Evolutionary conservation across 176 grass and related monocot genomes (phyloP).

Genomic region (Eleusine coracana): DNA sequence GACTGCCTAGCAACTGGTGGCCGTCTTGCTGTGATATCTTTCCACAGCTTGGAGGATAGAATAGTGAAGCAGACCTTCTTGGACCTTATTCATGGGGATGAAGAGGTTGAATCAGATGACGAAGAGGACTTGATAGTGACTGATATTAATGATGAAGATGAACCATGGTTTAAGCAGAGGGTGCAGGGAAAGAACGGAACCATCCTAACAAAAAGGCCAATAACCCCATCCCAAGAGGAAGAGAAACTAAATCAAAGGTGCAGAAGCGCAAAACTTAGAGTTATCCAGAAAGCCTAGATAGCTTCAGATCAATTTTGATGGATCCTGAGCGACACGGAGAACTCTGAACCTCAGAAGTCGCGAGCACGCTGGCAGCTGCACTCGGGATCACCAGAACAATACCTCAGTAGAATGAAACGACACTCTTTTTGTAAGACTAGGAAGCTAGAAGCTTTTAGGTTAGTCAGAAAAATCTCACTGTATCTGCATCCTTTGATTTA

Average conservation of each 20-base stretch:
- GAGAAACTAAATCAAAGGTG: slow-evolving; percentile 85
- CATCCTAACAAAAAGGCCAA: slow-evolving; percentile 82
- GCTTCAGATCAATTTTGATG: slow-evolving; percentile 1
- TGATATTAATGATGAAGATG: slow-evolving; percentile 38
- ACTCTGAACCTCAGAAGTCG: background rate
- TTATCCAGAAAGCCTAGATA: slow-evolving; percentile 60
- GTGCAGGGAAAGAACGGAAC: slow-evolving; percentile 71
- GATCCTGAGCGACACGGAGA: background rate
- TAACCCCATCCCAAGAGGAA: slow-evolving; percentile 79
- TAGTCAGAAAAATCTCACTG: background rate
- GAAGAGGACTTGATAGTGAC: background rate
- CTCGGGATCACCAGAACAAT: background rate
- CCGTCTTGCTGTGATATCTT: slow-evolving; percentile 84
- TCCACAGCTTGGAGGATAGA: slow-evolving; percentile 90
- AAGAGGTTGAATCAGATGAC: slow-evolving; percentile 18
- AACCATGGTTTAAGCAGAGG: slow-evolving; percentile 63
- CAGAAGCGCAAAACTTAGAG: slow-evolving; percentile 92
- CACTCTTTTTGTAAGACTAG: background rate
- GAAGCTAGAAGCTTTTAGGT: slow-evolving; percentile 35
- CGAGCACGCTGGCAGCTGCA: background rate
- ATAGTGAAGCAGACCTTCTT: slow-evolving; percentile 91
- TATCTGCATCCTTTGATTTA: slow-evolving; percentile 13
- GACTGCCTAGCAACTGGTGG: slow-evolving; percentile 75
- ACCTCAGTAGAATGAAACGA: background rate
- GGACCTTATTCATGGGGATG: slow-evolving; percentile 58